Percentiles rank a stretch among this genome's conserved stretches.
phyloP scores from a whole-genome alignment of 1,284 basidiomycete genomes.

The Athelia psychrophila region DNA sequence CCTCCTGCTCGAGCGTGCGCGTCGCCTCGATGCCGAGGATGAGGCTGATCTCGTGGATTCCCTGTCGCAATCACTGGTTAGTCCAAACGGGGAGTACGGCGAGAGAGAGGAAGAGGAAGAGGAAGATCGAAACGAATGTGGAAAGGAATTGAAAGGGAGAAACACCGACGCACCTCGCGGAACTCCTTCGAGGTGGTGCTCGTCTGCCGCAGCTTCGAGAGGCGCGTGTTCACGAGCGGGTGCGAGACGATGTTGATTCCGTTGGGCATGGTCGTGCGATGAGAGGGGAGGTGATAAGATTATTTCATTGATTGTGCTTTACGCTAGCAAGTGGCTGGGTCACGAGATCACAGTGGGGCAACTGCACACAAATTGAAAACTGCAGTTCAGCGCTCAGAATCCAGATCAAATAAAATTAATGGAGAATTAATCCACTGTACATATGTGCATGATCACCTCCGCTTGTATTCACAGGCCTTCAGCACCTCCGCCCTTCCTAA shows the following conservation, averaged over 20 bases:
- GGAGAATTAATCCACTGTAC: too few relatives aligned
- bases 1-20: constrained; percentile 54
- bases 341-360: too few relatives aligned
- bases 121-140: not conserved
- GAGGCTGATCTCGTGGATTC: constrained; percentile 68
- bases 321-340: too few relatives aligned
- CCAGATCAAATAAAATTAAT: too few relatives aligned
- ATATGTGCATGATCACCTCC: constrained; percentile 53
- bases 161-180: constrained; percentile 70
- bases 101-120: not conserved
- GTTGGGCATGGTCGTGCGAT: constrained; percentile 19
- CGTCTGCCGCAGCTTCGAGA: constrained; percentile 67
- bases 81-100: constrained; percentile 4
- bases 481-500: constrained; percentile 62
- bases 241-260: constrained; percentile 61
- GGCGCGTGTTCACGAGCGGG: constrained; percentile 68
- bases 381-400: too few relatives aligned
- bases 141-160: too few relatives aligned
- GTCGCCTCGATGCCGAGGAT: constrained; percentile 78
- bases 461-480: constrained; percentile 97
- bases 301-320: not conserved
- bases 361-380: too few relatives aligned
- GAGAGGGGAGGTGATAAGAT: not conserved
- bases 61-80: too few relatives aligned
- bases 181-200: constrained; percentile 73